Evolutionary conservation across 352 stramenopile genomes (phyloP), one percentile per base, ranked within the genome.

Genomic region (Globisporangium viniferum): DNA sequence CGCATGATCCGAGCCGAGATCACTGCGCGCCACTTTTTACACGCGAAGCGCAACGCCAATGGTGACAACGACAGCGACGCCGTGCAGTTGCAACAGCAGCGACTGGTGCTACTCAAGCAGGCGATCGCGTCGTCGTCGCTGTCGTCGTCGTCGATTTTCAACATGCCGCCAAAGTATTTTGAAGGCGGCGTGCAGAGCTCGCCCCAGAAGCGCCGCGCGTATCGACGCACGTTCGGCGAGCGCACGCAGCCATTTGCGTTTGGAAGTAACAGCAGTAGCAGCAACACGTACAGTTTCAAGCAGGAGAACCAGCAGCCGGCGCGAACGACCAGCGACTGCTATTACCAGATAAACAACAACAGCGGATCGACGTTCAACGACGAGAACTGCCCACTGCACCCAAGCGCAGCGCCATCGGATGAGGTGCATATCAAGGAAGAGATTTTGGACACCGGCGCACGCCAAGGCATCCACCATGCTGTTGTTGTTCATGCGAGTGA

Each of bases 161-260:
- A 66, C 46, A 66, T 89, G 36, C 80, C 80, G 0, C 76, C 80
- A 14, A 84, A 81, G 65, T 84, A 81, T 22, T 77, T 76, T 35
- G 80, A 75, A 29, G 62, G 67, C 20, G 56, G 36, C 1, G 77
- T 77, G n/a, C 66, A 78, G 24, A 74, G 69, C 8, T 73, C 75
- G 0, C 80, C 74, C 8, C 73, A 78, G 44, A 84, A 86, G 49
- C 81, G 78, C 7, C 78, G 73, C 24, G 79, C 79, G 3, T 61
- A 91, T 59, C 76, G 70, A 12, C 83, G 86, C 9, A 91, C 80
- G 41, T 91, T 93, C 46, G 84, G 83, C 20, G 79, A 87, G 35
- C 81, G 74, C 15, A 64, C 77, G 5, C 72, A 79, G 44, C 68
- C 71, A 44, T 94, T 94, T 62, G 72, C 69, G 12, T 90, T 92